Evolutionary conservation across 495 filamentous ascomycete genomes (phyloP), one percentile per base, ranked within the genome.

Genomic region (Neurospora sublineolata): DNA sequence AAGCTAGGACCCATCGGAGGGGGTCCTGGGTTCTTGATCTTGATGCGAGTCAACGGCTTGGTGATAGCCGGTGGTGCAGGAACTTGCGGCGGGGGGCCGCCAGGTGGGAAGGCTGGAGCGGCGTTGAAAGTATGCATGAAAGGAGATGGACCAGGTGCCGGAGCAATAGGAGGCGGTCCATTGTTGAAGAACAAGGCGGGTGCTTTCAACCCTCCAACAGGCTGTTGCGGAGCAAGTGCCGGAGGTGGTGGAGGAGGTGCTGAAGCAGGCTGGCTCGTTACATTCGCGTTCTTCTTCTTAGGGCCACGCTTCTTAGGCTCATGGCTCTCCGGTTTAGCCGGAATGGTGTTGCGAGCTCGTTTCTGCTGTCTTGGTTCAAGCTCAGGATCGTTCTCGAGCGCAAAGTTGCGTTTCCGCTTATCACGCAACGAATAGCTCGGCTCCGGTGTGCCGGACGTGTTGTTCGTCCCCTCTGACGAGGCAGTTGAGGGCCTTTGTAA

Each of bases 381-480:
- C 39, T 77, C 74, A 7, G 78, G 77, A 44, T 81, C 80, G 70
- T 82, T 81, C 69, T 80, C 77, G 20, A 80, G 76, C 16, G 68
- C 77, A 76, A 78, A 82, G 58, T 79, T 82, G 44, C 80, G 78
- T 71, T 76, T 80, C 8, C 75, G 74, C 72, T 81, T 81, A 20
- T 80, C 79, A 14, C 81, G 80, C 30, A 82, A 74, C 1, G 79
- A 80, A 69, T 82, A 82, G 0, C 76, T 42, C 8, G 81, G 78
- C 72, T 80, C 80, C 30, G 41, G 70, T 2, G 79, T 80, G 44
- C 78, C 77, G 3, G 71, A 74, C 8, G 78, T 82, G 42, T 78
- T 73, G 7, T 70, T 67, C 1, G 76, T 78, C 1, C 58, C 74
- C 10, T 76, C 74, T 0, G 80, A 82, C 0, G 75, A 76, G 0